Evolutionary conservation across 495 filamentous ascomycete species (phyloP).

Genomic region (Penicillium turbatum): DNA sequence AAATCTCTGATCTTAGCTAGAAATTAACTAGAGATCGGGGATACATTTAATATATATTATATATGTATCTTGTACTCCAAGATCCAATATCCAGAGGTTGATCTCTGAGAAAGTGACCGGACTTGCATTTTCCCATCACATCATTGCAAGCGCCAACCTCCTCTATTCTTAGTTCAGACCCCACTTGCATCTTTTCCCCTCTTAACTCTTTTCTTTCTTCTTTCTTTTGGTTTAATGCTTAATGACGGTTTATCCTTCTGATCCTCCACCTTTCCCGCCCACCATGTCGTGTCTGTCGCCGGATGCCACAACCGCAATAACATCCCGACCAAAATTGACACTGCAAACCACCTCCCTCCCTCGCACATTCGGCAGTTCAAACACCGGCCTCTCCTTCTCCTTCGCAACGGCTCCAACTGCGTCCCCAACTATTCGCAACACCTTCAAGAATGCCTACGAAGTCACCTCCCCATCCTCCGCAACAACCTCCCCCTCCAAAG

Average conservation of each 20-base stretch:
- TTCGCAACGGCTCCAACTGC: constrained; percentile 56
- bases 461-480: constrained; percentile 62
- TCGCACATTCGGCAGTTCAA: constrained; percentile 50
- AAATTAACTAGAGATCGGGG: no score
- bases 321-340: constrained; percentile 70
- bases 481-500: constrained; percentile 36
- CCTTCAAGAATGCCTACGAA: constrained; percentile 74
- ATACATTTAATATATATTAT: no score
- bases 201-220: constrained; percentile 21
- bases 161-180: constrained; percentile 9
- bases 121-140: constrained; percentile 8
- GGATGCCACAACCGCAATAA: constrained; percentile 30
- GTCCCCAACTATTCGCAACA: constrained; percentile 78
- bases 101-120: not conserved
- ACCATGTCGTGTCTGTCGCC: constrained; percentile 28
- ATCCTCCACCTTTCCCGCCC: constrained; percentile 18
- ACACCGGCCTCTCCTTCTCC: constrained; percentile 52
- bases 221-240: constrained; percentile 17
- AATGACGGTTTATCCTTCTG: constrained; percentile 2
- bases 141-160: constrained; percentile 10
- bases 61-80: no score
- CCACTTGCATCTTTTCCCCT: constrained; percentile 14
- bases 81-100: not conserved
- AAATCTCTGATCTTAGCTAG: constrained; percentile 1
- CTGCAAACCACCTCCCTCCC: constrained; percentile 64